These are phyloP conservation scores for Heliamphora exappendiculata DNA, from an alignment of 148 eudicot species.

Conservation along the genomic window DNA sequence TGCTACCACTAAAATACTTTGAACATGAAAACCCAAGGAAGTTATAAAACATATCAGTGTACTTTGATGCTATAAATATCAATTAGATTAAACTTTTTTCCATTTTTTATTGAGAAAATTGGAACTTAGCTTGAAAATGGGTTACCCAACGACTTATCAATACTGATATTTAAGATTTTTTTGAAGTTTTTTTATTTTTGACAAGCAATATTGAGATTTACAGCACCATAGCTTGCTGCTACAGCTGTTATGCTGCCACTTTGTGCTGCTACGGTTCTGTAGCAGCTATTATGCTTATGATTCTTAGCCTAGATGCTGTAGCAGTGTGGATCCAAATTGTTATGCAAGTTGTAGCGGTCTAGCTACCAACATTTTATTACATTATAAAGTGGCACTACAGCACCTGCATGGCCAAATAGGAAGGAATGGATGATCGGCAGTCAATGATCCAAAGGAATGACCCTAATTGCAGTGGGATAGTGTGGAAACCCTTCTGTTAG, in stretches of 20 bases:
- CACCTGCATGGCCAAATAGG: background rate
- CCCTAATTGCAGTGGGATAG: background rate
- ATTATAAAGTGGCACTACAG: background rate
- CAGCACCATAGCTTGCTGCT: background rate
- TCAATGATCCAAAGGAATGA: background rate
- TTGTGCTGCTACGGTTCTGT: background rate
- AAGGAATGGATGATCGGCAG: background rate
- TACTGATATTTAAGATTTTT: too few relatives aligned
- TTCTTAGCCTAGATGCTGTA: background rate
- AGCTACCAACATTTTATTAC: background rate
- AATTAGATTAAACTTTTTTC: background rate
- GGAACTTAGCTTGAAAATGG: background rate
- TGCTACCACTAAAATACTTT: background rate
- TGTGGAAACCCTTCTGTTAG: background rate
- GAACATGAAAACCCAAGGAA: background rate
- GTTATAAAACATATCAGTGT: background rate
- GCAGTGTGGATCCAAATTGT: background rate
- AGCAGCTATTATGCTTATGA: background rate
- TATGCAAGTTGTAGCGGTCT: background rate
- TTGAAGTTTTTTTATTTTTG: too few relatives aligned
- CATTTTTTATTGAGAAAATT: background rate
- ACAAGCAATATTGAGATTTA: background rate
- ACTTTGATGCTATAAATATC: background rate
- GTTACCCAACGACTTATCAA: background rate
- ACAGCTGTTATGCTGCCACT: background rate